These are phyloP conservation scores for Lycium barbarum DNA, from an alignment of 257 asterid genomes.

Conservation along the genomic window DNA sequence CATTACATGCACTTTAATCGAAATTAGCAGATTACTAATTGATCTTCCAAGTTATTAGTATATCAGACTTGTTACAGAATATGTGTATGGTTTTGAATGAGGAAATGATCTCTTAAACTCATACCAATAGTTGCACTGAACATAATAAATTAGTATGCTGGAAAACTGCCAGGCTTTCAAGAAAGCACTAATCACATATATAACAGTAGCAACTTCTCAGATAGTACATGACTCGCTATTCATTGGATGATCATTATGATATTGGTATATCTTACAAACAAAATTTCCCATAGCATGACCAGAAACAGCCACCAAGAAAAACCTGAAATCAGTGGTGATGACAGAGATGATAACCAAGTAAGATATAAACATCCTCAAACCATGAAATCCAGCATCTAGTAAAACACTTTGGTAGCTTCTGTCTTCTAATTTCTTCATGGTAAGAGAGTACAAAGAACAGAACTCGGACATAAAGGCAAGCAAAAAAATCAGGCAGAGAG, in stretches of 20 bases:
- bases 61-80: too few species aligned
- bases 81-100: too few species aligned
- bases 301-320: slow-evolving; percentile 41
- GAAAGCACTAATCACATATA: slow-evolving; percentile 15
- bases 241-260: slow-evolving; percentile 12
- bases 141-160: too few species aligned
- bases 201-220: neutral
- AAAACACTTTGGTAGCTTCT: neutral
- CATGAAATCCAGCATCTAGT: slow-evolving; percentile 30
- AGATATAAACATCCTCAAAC: slow-evolving; percentile 39
- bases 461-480: slow-evolving; percentile 38
- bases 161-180: too few species aligned
- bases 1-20: too few species aligned
- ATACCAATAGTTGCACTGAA: too few species aligned
- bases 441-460: slow-evolving; percentile 27
- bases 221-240: neutral
- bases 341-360: slow-evolving; percentile 34
- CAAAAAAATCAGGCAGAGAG: slow-evolving; percentile 33
- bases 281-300: slow-evolving; percentile 63
- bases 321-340: slow-evolving; percentile 33
- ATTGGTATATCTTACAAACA: slow-evolving; percentile 38
- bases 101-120: too few species aligned
- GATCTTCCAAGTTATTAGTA: too few species aligned
- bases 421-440: slow-evolving; percentile 3
- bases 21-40: too few species aligned